These are phyloP conservation scores for Babjeviella inositovora DNA, from an alignment of 805 yeast species.

Conservation along the genomic window DNA sequence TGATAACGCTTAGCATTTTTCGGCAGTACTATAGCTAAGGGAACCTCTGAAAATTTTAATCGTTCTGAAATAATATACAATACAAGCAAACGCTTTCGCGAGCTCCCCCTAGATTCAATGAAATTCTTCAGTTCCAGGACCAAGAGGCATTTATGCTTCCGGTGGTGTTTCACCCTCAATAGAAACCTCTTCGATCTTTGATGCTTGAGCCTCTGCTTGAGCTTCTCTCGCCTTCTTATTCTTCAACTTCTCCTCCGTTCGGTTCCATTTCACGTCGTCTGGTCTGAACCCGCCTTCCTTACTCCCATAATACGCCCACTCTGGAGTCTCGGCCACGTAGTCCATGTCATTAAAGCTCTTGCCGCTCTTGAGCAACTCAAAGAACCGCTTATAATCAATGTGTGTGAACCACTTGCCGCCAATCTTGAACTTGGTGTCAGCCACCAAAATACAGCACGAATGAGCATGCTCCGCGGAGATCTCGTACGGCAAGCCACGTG, in stretches of 20 bases:
- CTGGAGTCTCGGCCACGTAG: constrained; percentile 68
- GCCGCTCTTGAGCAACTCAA: constrained; percentile 51
- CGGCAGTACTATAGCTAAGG: too few relatives aligned
- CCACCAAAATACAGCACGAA: constrained; percentile 81
- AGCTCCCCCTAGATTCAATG: too few relatives aligned
- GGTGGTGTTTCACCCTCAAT: too few relatives aligned
- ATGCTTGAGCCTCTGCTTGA: not conserved
- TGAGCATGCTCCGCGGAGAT: constrained; percentile 94
- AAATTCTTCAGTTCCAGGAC: too few relatives aligned
- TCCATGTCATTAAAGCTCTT: constrained; percentile 62
- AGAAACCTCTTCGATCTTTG: too few relatives aligned
- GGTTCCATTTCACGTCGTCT: constrained; percentile 51
- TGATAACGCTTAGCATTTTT: too few relatives aligned
- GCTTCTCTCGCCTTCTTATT: constrained; percentile 21
- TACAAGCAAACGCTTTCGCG: too few relatives aligned
- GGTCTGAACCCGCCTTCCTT: constrained; percentile 83
- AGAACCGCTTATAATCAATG: constrained; percentile 67
- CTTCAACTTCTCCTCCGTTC: constrained; percentile 44
- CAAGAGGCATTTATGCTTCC: too few relatives aligned
- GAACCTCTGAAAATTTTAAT: too few relatives aligned
- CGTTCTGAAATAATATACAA: too few relatives aligned
- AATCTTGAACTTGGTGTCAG: constrained; percentile 54
- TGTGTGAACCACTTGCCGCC: constrained; percentile 78
- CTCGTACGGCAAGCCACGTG: constrained; percentile 59
- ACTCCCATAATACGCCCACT: constrained; percentile 86